These are phyloP conservation scores for Erythrobasidium hasegawianum DNA, from an alignment of 1,284 basidiomycete species.

Conservation along the genomic window DNA sequence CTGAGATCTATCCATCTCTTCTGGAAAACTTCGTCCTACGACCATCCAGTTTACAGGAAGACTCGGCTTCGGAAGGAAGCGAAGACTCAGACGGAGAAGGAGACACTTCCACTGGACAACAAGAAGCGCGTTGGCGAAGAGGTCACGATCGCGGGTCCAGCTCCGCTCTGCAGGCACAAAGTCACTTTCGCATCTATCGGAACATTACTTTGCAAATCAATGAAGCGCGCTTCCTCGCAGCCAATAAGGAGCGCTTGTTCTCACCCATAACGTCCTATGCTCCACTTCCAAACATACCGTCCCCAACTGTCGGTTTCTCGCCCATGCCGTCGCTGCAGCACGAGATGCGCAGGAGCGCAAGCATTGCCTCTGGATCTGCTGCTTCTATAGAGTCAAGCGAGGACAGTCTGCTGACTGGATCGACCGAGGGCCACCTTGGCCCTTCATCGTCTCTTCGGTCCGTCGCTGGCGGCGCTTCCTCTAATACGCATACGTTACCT, in stretches of 20 bases:
- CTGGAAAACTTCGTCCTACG: background rate
- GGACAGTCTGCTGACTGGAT: background rate
- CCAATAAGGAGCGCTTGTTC: background rate
- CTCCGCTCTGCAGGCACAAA: background rate
- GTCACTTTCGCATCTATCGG: slow-evolving; percentile 21
- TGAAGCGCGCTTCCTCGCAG: slow-evolving; percentile 12
- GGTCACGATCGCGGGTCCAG: too few relatives aligned
- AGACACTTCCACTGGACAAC: background rate
- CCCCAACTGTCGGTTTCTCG: background rate
- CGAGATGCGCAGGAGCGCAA: slow-evolving; percentile 2
- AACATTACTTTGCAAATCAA: slow-evolving; percentile 23
- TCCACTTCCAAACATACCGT: slow-evolving; percentile 3
- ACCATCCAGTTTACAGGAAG: background rate
- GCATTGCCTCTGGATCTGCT: slow-evolving; percentile 11
- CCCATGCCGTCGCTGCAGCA: background rate
- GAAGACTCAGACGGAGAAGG: background rate
- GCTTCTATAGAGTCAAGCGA: slow-evolving; percentile 1
- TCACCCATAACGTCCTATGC: background rate
- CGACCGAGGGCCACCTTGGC: background rate
- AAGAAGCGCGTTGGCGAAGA: background rate
- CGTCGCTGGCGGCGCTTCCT: background rate
- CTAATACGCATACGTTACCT: background rate
- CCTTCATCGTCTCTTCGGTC: too few relatives aligned
- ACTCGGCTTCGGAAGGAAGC: background rate
- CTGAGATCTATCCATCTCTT: slow-evolving; percentile 18